phyloP scores from a whole-genome alignment of 345 rosid species.

The Cardiospermum halicacabum region DNA sequence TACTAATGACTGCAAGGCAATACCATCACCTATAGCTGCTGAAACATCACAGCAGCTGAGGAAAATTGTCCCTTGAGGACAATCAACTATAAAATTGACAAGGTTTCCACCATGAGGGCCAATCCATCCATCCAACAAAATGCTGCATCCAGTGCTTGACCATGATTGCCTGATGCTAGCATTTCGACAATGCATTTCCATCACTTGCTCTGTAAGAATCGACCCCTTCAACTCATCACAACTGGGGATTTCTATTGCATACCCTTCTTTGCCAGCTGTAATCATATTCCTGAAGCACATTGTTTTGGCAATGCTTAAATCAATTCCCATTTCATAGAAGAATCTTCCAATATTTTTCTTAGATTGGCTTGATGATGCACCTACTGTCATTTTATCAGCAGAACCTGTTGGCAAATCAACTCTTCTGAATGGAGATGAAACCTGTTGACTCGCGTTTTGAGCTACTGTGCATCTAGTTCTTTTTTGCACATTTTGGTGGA shows the following conservation, averaged over 20 bases:
- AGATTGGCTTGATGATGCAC: constrained; percentile 16
- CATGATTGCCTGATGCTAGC: constrained; percentile 43
- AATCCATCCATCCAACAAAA: constrained; percentile 65
- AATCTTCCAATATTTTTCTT: constrained; percentile 39
- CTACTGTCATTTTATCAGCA: constrained; percentile 4
- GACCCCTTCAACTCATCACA: constrained; percentile 31
- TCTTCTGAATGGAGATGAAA: constrained; percentile 4
- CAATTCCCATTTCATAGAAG: constrained; percentile 41
- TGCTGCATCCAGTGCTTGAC: constrained; percentile 54
- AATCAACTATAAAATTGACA: constrained; percentile 49
- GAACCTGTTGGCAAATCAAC: neutral
- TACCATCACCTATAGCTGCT: constrained; percentile 6
- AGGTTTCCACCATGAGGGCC: constrained; percentile 41
- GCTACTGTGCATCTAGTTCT: neutral
- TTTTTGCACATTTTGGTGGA: neutral
- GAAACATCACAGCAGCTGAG: constrained; percentile 45
- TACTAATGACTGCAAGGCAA: constrained; percentile 31
- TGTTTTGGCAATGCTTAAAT: constrained; percentile 34
- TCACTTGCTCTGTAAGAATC: constrained; percentile 32
- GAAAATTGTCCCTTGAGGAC: constrained; percentile 47
- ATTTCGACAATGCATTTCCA: constrained; percentile 35
- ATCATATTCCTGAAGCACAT: constrained; percentile 37
- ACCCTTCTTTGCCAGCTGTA: constrained; percentile 5
- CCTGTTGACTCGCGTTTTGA: constrained; percentile 5
- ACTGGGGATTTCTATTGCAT: constrained; percentile 28